A percentile compares a stretch with the other conserved stretches of the same genome.
Conservation (phyloP, 2,329 filamentous ascomycete genomes). For the Alternaria hordeiaustralica region DNA sequence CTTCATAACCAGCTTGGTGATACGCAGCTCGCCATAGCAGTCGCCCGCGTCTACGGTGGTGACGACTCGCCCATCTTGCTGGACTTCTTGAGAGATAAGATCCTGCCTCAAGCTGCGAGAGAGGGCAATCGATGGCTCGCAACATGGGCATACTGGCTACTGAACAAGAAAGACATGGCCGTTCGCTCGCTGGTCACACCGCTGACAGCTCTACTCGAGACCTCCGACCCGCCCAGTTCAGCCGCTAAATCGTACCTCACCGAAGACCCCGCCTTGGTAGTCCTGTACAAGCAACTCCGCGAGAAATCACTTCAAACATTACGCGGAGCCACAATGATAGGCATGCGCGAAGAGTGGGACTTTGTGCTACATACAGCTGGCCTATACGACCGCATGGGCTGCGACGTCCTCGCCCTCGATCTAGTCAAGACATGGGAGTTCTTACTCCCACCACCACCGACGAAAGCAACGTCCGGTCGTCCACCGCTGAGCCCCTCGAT, state of each 20-base stretch:
- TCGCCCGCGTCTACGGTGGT: conserved; percentile 86
- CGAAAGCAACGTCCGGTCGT: conserved; percentile 20
- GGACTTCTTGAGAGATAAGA: conserved; percentile 77
- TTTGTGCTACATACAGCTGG: conserved; percentile 87
- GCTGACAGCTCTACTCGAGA: conserved; percentile 74
- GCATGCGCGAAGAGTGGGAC: conserved; percentile 80
- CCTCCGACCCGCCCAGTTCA: conserved; percentile 71
- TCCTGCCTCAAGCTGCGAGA: conserved; percentile 76
- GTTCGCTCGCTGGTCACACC: conserved; percentile 84
- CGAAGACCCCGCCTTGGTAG: conserved; percentile 87
- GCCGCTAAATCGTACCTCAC: conserved; percentile 81
- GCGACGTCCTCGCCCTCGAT: conserved; percentile 86
- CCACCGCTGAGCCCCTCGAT: conserved; percentile 37
- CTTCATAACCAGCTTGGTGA: conserved; percentile 88
- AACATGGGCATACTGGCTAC: conserved; percentile 94
- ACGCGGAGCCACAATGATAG: conserved; percentile 81
- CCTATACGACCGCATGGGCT: conserved; percentile 89
- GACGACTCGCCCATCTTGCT: conserved; percentile 77
- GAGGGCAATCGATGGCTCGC: conserved; percentile 93
- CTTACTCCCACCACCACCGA: conserved; percentile 54
- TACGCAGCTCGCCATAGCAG: conserved; percentile 85
- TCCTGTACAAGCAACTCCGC: conserved; percentile 85
- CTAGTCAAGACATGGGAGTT: conserved; percentile 86
- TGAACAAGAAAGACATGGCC: conserved; percentile 80
- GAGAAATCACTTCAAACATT: conserved; percentile 83